Evolutionary conservation across 2,329 filamentous ascomycete species (phyloP), one percentile per base, ranked within the genome.

Genomic region (Zalaria sp.): DNA sequence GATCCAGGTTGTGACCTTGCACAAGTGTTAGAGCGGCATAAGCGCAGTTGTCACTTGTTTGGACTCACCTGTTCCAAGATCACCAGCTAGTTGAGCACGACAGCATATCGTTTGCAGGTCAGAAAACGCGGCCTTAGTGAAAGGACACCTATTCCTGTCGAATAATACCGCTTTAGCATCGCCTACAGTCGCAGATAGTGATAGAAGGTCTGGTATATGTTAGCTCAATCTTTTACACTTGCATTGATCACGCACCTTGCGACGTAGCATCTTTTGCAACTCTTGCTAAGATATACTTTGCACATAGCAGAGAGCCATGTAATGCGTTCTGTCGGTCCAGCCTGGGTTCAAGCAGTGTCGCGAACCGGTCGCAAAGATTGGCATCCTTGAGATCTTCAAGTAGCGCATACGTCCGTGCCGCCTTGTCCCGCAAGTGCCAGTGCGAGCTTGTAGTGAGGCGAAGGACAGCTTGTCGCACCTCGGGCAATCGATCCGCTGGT

Each of bases 351-450:
- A 46, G n/a, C 10, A 49, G 34, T 4, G 36, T 25, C 9, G 35
- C 34, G 2, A 52, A n/a, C 18, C 18, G 18, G 18, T 18, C 18
- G 18, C 18, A 18, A 2, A 18, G 2, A 2, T 18, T 18, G 18
- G 18, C 18, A 5, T 50, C 37, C 9, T 45, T 41, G 6, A 35
- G 11, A 1, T 41, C 25, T 26, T 56, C 45, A 6, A 69, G 47
- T 4, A 58, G 55, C 3, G 63, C 61, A 8, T 84, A 65, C 0
- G 83, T 84, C 10, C 81, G 71, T 0, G 84, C 83, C 1, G 84
- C 82, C 57, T 88, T 85, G 51, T 89, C 83, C 39, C 85, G 71
- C 5, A 91, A 75, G 54, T 87, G 82, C 85, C 85, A 91, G 11
- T 85, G 73, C 0, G 72, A 72, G 47, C 79, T 86, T 7, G 67